Percentiles rank a stretch among this genome's conserved stretches.
phyloP scores from a whole-genome alignment of 805 yeast species.

The Kregervanrija fluxuum region DNA sequence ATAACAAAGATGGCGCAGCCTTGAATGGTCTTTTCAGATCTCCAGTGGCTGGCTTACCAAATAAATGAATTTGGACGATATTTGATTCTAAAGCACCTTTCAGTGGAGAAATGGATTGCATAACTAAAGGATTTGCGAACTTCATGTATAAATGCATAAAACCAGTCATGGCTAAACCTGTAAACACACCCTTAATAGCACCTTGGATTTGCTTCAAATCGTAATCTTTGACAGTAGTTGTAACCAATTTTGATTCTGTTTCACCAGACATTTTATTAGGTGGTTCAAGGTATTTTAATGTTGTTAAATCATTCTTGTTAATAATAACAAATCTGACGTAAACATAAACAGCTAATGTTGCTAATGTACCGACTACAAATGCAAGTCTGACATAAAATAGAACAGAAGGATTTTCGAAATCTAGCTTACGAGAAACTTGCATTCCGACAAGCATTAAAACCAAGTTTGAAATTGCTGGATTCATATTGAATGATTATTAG shows the following conservation, averaged over 20 bases:
- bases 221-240: conserved; percentile 91
- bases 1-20: conserved; percentile 67
- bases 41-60: conserved; percentile 75
- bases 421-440: conserved; percentile 86
- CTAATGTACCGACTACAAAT: conserved; percentile 58
- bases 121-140: conserved; percentile 92
- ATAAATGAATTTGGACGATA: conserved; percentile 84
- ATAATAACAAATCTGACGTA: conserved; percentile 53
- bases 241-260: conserved; percentile 64
- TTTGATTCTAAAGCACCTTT: conserved; percentile 87
- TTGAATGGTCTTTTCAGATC: conserved; percentile 96
- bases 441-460: conserved; percentile 91
- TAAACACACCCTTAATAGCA: conserved; percentile 75
- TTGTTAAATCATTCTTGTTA: conserved; percentile 82
- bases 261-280: conserved; percentile 75
- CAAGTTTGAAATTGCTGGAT: conserved; percentile 82
- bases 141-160: conserved; percentile 97
- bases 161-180: conserved; percentile 93
- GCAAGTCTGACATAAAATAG: conserved; percentile 68
- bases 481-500: conserved; percentile 37
- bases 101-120: conserved; percentile 88
- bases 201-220: conserved; percentile 80
- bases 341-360: conserved; percentile 62
- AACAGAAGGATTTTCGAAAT: conserved; percentile 76
- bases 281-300: conserved; percentile 84